Evolutionary conservation across 2,329 filamentous ascomycete species (phyloP).

Genomic region (Dactylellina leptospora): DNA sequence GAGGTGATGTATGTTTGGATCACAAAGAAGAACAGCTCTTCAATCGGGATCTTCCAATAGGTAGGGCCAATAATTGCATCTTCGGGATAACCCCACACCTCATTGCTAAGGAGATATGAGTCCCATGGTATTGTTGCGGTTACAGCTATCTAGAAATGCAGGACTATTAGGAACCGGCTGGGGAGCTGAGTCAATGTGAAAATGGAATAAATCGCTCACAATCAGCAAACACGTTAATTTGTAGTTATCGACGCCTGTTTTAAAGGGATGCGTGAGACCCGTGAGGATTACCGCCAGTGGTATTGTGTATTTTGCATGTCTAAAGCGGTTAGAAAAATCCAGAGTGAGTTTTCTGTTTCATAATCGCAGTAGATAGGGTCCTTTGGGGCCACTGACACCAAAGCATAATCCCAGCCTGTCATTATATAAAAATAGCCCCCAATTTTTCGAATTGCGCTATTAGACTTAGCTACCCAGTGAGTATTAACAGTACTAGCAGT

Average conservation of each 20-base stretch:
- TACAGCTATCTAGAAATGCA: slow-evolving; percentile 66
- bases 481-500: neutral
- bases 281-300: slow-evolving; percentile 70
- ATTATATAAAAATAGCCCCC: too few species aligned
- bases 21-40: slow-evolving; percentile 80
- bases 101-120: slow-evolving; percentile 73
- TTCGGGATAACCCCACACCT: slow-evolving; percentile 76
- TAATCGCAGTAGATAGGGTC: neutral
- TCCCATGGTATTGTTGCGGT: slow-evolving; percentile 78
- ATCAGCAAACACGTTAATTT: slow-evolving; percentile 70
- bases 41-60: slow-evolving; percentile 72
- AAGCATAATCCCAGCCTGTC: slow-evolving; percentile 36
- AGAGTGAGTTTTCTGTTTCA: neutral
- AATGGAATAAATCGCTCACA: slow-evolving; percentile 57
- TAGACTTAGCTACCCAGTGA: neutral
- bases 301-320: slow-evolving; percentile 73
- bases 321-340: slow-evolving; percentile 58
- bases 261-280: slow-evolving; percentile 69
- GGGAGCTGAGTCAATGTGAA: neutral
- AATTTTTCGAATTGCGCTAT: neutral
- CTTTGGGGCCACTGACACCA: slow-evolving; percentile 26
- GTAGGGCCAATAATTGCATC: slow-evolving; percentile 71
- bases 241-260: slow-evolving; percentile 70
- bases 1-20: slow-evolving; percentile 79
- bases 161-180: neutral